Percentiles rank a stretch among this genome's conserved stretches.
Evolutionary conservation across 805 yeast genomes (phyloP).

Genomic region (Metschnikowia kofuensis): DNA sequence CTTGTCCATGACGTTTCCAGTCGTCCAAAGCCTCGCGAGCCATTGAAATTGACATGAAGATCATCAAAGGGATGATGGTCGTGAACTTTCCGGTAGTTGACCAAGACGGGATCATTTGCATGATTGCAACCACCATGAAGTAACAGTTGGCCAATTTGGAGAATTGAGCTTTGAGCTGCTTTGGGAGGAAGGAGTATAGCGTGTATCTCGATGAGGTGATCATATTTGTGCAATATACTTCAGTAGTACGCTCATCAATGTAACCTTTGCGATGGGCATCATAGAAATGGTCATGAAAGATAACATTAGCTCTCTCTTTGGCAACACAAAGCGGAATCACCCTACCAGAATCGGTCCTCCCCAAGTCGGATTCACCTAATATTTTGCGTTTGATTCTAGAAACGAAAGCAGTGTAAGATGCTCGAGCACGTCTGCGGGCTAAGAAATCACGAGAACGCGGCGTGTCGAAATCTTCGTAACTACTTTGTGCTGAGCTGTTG

Average conservation of each 20-base stretch:
- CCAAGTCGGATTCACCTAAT: conserved; percentile 8
- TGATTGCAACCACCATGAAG: conserved; percentile 82
- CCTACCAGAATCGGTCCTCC: conserved; percentile 56
- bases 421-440: conserved; percentile 12
- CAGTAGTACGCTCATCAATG: conserved; percentile 66
- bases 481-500: conserved; percentile 6
- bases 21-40: conserved; percentile 94
- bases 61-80: conserved; percentile 82
- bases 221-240: conserved; percentile 60
- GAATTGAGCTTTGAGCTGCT: conserved; percentile 86
- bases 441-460: conserved; percentile 4
- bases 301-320: conserved; percentile 30
- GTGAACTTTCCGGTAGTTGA: conserved; percentile 95
- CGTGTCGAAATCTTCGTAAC: conserved; percentile 1
- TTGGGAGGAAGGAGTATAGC: conserved; percentile 75
- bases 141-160: conserved; percentile 90
- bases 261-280: conserved; percentile 28
- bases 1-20: conserved; percentile 80
- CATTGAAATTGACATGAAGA: conserved; percentile 86
- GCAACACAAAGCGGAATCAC: conserved; percentile 62
- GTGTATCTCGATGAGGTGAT: conserved; percentile 89
- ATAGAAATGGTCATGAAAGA: conserved; percentile 29
- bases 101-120: conserved; percentile 97
- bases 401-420: conserved; percentile 27
- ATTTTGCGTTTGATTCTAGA: conserved; percentile 16